These are phyloP conservation scores for Sutorius eximius DNA, from an alignment of 1,284 basidiomycete genomes.

Conservation along the genomic window DNA sequence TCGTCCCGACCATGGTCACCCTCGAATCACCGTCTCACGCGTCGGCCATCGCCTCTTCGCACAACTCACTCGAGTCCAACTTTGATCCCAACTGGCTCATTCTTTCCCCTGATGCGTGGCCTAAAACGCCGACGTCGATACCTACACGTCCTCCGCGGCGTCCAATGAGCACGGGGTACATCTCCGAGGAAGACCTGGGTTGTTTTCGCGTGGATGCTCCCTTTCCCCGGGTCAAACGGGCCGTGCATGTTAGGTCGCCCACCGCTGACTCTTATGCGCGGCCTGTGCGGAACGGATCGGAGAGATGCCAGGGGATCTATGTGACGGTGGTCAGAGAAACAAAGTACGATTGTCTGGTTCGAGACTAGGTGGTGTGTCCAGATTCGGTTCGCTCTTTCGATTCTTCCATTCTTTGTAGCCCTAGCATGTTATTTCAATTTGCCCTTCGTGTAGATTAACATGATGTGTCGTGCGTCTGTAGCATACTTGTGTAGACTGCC, in stretches of 20 bases:
- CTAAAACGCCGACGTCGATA: conserved; percentile 17
- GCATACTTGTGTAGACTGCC: conserved; percentile 4
- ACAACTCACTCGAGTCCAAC: conserved; percentile 30
- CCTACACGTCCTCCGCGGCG: conserved; percentile 9
- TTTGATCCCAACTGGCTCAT: conserved; percentile 23
- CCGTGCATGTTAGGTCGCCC: neutral
- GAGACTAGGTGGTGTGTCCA: neutral
- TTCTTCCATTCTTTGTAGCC: conserved; percentile 21
- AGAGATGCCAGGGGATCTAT: conserved; percentile 33
- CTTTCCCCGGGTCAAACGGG: neutral
- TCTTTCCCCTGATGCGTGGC: conserved; percentile 20
- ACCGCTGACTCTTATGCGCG: neutral
- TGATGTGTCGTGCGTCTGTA: conserved; percentile 8
- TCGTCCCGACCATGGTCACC: conserved; percentile 6
- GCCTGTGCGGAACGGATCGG: neutral
- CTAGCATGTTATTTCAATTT: conserved; percentile 9
- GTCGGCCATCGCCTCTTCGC: conserved; percentile 30
- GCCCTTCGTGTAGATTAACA: conserved; percentile 9
- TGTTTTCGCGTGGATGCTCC: neutral
- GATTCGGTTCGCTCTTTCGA: neutral
- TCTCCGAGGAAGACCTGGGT: neutral
- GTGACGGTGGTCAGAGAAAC: conserved; percentile 44
- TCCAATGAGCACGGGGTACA: conserved; percentile 5
- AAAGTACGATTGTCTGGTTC: neutral
- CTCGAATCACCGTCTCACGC: conserved; percentile 40